phyloP scores from a whole-genome alignment of 1,284 basidiomycete genomes.

The Cutaneotrichosporon spelunceum region DNA sequence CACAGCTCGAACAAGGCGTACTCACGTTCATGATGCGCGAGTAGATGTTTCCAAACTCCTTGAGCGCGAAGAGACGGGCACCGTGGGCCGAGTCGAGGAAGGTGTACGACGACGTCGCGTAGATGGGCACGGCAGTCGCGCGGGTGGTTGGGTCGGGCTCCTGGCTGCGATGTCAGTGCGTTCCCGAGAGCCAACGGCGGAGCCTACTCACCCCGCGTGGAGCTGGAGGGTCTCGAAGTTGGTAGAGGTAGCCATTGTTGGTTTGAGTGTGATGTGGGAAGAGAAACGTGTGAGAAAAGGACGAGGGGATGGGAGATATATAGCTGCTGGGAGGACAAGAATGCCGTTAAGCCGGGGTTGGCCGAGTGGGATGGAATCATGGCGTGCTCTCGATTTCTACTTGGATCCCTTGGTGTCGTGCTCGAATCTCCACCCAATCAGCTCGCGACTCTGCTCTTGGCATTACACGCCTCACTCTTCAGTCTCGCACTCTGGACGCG shows the following conservation, averaged over 20 bases:
- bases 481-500: neutral
- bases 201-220: constrained; percentile 23
- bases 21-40: constrained; percentile 67
- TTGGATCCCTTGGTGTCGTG: neutral
- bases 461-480: neutral
- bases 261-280: neutral
- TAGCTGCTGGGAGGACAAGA: neutral
- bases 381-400: neutral
- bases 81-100: constrained; percentile 79
- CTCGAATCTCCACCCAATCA: constrained; percentile 1
- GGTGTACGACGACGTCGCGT: constrained; percentile 58
- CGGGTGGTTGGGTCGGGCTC: constrained; percentile 21
- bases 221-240: constrained; percentile 28
- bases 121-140: constrained; percentile 27
- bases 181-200: neutral
- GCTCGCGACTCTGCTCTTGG: neutral
- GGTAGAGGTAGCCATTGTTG: constrained; percentile 13
- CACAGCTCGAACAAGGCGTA: neutral
- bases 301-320: neutral
- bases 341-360: neutral
- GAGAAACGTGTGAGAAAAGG: neutral
- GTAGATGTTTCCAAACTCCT: constrained; percentile 69
- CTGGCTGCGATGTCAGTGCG: constrained; percentile 12
- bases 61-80: constrained; percentile 75
- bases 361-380: neutral